These are phyloP conservation scores for Besnoitia besnoiti DNA, from an alignment of 169 alveolate genomes.

Conservation along the genomic window DNA sequence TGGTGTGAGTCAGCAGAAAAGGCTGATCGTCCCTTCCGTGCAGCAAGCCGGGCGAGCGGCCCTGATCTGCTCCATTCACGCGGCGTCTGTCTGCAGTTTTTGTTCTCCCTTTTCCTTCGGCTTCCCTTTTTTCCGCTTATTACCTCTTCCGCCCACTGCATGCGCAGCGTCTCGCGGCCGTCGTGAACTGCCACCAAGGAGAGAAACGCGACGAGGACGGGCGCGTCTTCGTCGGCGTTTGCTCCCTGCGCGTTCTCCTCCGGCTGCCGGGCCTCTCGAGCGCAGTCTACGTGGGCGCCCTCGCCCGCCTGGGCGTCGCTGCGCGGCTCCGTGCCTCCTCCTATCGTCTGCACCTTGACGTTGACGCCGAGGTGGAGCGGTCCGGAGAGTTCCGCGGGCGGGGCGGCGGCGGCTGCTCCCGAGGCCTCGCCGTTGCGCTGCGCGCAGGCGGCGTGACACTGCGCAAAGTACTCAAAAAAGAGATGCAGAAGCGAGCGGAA, in stretches of 20 bases:
- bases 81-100: too few relatives aligned
- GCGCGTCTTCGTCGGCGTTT: neutral
- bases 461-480: conserved; percentile 49
- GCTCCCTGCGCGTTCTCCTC: neutral
- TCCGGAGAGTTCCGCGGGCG: neutral
- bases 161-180: conserved; percentile 41
- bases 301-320: neutral
- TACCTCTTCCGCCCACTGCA: conserved; percentile 64
- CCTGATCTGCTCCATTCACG: too few relatives aligned
- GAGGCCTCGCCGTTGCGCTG: conserved; percentile 20
- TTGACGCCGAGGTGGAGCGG: neutral
- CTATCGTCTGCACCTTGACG: neutral
- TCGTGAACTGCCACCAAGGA: conserved; percentile 55
- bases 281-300: neutral
- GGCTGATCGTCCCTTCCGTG: too few relatives aligned
- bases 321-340: neutral
- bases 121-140: neutral
- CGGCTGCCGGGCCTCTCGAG: neutral
- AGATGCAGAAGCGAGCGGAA: conserved; percentile 46
- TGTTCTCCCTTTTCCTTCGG: neutral
- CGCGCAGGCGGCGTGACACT: conserved; percentile 47
- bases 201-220: conserved; percentile 38
- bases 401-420: neutral
- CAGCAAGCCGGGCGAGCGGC: too few relatives aligned
- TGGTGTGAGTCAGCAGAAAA: too few relatives aligned